Evolutionary conservation across 305 asterid species (phyloP), one percentile per base, ranked within the genome.

Genomic region (Fraxinus paxiana): DNA sequence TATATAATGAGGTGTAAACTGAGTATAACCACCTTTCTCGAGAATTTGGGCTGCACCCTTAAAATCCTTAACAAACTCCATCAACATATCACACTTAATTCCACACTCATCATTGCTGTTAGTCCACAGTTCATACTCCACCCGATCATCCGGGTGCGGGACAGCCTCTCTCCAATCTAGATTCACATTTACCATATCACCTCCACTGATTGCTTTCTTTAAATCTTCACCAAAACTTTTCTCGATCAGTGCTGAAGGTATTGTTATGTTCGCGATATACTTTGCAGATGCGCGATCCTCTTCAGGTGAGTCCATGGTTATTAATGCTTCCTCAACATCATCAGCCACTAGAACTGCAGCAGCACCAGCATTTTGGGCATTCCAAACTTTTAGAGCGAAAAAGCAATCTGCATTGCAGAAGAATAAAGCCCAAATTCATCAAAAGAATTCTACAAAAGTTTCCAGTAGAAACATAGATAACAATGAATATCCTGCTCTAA

Each of bases 261-360:
- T 87, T 31, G 98, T 92, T 81, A 96, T 93, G 84, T 96, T 94
- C 8, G 85, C 89, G 75, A 96, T 87, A 48, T 92, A 94, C 34
- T 83, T 82, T 59, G 91, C 92, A 78, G 98, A 87, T 12, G 92
- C 84, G 28, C 70, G 67, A 82, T 84, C 92, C 77, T 88, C 98
- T 86, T 92, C 98, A 22, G 99, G 99, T 1, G 98, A 81, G 81
- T 96, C 98, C 99, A 96, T 96, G 41, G 99, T 96, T 82, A 96
- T 89, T 81, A 96, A 78, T 59, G 95, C 79, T 88, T 96, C 99
- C 1, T 92, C 92, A 6, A 90, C 24, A 77, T 90, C 63, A 83
- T 94, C 99, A 33, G 94, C 95, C 81, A 96, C 99, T 70, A 96
- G 90, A 80, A 96, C 98, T 77, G 99, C 99, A 67, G 98, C 93